Evolutionary conservation across 495 filamentous ascomycete species (phyloP).

Genomic region (Lophiostoma macrostomum): DNA sequence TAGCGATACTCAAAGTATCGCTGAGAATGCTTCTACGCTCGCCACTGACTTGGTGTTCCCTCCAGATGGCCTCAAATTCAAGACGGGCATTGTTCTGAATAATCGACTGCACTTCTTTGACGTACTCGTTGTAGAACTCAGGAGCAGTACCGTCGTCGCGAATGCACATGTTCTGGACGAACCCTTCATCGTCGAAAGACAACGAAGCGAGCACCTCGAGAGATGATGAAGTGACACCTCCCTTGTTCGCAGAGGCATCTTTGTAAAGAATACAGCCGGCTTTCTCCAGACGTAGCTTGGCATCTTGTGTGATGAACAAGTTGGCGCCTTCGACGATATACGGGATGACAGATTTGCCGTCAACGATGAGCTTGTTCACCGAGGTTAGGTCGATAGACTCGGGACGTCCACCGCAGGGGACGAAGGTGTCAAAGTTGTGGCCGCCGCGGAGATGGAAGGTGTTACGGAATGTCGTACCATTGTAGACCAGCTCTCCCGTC

Average conservation of each 20-base stretch:
- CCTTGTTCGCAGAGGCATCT: constrained; percentile 98
- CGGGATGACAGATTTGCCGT: constrained; percentile 79
- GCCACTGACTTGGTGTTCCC: constrained; percentile 80
- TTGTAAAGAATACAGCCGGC: constrained; percentile 94
- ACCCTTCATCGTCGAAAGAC: constrained; percentile 85
- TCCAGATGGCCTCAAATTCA: constrained; percentile 98
- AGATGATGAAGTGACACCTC: constrained; percentile 96
- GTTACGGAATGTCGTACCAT: constrained; percentile 95
- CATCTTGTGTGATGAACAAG: constrained; percentile 97
- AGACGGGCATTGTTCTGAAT: constrained; percentile 87
- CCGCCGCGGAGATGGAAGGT: constrained; percentile 84
- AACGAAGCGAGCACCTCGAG: constrained; percentile 92
- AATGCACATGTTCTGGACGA: constrained; percentile 91
- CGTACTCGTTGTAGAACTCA: constrained; percentile 87
- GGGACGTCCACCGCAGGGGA: constrained; percentile 93
- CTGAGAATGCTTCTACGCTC: constrained; percentile 76
- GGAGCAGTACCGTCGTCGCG: constrained; percentile 72
- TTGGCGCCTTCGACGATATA: constrained; percentile 98
- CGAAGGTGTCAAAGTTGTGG: constrained; percentile 79
- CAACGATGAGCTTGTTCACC: constrained; percentile 75
- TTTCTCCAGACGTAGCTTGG: constrained; percentile 89
- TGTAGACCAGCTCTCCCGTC: constrained; percentile 78
- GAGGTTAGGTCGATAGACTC: constrained; percentile 93
- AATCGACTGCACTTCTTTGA: constrained; percentile 82
- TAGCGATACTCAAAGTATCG: constrained; percentile 83